Conservation (phyloP, 2,329 filamentous ascomycete genomes). For the Magnaporthales sp. region DNA sequence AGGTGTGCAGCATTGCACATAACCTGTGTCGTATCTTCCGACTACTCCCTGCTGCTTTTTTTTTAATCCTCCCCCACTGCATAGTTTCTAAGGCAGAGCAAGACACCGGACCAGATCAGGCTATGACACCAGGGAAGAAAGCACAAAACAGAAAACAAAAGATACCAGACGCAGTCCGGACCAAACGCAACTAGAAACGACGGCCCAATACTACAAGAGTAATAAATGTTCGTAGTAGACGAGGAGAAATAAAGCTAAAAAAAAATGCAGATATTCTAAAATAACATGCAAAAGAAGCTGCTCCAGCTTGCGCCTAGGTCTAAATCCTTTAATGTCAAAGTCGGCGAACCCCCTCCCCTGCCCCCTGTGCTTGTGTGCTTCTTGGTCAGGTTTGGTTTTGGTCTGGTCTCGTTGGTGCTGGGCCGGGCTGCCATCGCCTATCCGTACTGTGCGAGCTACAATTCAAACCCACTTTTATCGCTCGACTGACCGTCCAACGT, state of each 20-base stretch:
- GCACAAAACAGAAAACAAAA: background rate
- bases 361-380: background rate
- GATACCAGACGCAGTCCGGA: background rate
- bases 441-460: background rate
- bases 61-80: background rate
- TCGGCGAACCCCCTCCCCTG: background rate
- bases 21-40: background rate
- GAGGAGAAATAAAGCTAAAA: background rate
- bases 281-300: background rate
- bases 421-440: conserved; percentile 1
- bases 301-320: background rate
- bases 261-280: background rate
- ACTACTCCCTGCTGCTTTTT: background rate
- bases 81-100: background rate
- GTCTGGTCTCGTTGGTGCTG: background rate
- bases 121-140: background rate
- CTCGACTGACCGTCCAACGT: background rate
- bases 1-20: background rate
- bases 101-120: background rate
- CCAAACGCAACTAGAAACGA: background rate
- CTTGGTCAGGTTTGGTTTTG: background rate
- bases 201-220: background rate
- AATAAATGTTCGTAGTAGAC: background rate
- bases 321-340: background rate
- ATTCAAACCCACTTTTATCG: background rate